Evolutionary conservation across 1,284 basidiomycete genomes (phyloP).

Genomic region (Rhodotorula sp.): DNA sequence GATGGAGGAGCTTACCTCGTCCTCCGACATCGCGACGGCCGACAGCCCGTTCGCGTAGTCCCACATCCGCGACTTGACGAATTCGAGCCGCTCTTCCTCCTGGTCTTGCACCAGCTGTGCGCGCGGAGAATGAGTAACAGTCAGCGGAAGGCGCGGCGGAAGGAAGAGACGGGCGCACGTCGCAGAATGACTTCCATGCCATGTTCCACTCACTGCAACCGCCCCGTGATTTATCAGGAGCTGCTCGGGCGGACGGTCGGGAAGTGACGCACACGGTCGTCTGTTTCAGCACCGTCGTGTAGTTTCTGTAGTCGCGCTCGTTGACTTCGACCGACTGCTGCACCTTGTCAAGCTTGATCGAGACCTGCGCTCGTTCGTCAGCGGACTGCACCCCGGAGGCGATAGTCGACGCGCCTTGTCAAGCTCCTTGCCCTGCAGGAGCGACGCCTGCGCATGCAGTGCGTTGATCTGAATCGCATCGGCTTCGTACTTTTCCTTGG

Average conservation of each 20-base stretch:
- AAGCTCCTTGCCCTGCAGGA: slow-evolving; percentile 90
- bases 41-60: slow-evolving; percentile 93
- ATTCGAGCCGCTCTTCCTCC: slow-evolving; percentile 90
- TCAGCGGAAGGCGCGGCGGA: slow-evolving; percentile 33
- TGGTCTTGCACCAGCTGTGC: slow-evolving; percentile 80
- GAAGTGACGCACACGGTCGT: slow-evolving; percentile 55
- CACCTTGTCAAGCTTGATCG: slow-evolving; percentile 79
- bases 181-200: slow-evolving; percentile 91
- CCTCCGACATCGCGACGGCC: slow-evolving; percentile 91
- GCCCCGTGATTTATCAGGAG: not conserved
- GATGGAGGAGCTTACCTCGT: slow-evolving; percentile 58
- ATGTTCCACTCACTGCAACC: slow-evolving; percentile 73
- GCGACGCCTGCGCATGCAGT: slow-evolving; percentile 87
- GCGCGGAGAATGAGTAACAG: slow-evolving; percentile 10
- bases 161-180: slow-evolving; percentile 51
- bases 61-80: slow-evolving; percentile 95
- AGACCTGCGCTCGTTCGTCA: slow-evolving; percentile 11
- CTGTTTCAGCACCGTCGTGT: slow-evolving; percentile 76
- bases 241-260: too few relatives aligned
- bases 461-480: slow-evolving; percentile 95
- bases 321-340: slow-evolving; percentile 85
- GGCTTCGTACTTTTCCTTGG: slow-evolving; percentile 89
- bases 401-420: slow-evolving; percentile 70
- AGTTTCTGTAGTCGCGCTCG: slow-evolving; percentile 87
- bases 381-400: fast-evolving